Conservation (phyloP, 176 grass and related monocot genomes). For the Oryza coarctata region DNA sequence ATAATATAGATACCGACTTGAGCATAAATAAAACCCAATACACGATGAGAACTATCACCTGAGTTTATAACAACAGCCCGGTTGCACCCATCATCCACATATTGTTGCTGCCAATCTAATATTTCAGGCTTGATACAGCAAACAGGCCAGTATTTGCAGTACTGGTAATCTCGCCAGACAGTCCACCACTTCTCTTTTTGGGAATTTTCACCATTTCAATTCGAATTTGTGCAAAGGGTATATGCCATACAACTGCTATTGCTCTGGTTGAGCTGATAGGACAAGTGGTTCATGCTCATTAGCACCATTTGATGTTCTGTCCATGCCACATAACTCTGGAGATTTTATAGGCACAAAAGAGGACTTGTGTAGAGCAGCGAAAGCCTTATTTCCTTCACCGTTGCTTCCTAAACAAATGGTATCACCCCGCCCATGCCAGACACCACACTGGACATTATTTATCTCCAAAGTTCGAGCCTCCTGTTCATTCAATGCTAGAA, state of each 20-base stretch:
- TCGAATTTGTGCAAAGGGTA: neutral
- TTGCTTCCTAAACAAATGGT: conserved; percentile 76
- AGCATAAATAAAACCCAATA: conserved; percentile 10
- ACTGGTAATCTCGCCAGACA: neutral
- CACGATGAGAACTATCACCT: neutral
- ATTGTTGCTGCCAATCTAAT: conserved; percentile 17
- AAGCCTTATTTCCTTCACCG: conserved; percentile 61
- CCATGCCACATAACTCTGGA: conserved; percentile 80
- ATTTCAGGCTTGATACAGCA: conserved; percentile 14
- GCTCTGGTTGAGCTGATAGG: conserved; percentile 30
- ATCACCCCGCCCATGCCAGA: conserved; percentile 95
- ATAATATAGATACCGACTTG: neutral
- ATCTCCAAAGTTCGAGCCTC: conserved; percentile 94
- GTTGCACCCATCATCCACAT: conserved; percentile 3
- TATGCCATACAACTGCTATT: neutral
- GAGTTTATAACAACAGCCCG: conserved; percentile 33
- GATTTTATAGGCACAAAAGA: conserved; percentile 61
- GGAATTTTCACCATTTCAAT: neutral
- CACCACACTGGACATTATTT: conserved; percentile 91
- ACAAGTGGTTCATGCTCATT: conserved; percentile 54
- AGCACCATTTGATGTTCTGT: conserved; percentile 47
- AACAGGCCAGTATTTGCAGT: neutral
- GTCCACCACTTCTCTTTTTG: neutral
- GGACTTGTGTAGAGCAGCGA: conserved; percentile 52
- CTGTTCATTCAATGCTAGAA: conserved; percentile 46